Evolutionary conservation across 2,329 filamentous ascomycete genomes (phyloP).

Genomic region (Epichloe hybrida): DNA sequence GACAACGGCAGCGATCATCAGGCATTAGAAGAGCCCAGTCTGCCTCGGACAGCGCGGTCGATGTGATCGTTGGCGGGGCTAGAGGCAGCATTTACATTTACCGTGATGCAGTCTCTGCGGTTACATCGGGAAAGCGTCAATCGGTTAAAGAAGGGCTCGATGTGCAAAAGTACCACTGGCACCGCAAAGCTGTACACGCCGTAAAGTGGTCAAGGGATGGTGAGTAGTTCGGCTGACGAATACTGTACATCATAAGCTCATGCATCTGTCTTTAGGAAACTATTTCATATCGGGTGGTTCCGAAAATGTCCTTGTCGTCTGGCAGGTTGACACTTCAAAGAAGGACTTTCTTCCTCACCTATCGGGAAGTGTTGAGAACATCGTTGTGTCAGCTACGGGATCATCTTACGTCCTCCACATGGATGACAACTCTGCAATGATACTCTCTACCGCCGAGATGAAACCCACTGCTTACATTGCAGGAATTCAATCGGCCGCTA

Average conservation of each 20-base stretch:
- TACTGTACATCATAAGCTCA: constrained; percentile 15
- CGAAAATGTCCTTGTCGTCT: constrained; percentile 79
- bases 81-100: constrained; percentile 73
- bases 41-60: constrained; percentile 33
- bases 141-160: constrained; percentile 35
- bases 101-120: constrained; percentile 52
- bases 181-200: constrained; percentile 67
- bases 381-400: constrained; percentile 68
- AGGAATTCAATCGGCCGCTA: constrained; percentile 57
- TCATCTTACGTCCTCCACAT: constrained; percentile 74
- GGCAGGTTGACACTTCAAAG: constrained; percentile 81
- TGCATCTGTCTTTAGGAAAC: constrained; percentile 44
- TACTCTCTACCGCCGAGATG: constrained; percentile 81
- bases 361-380: constrained; percentile 68
- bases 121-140: constrained; percentile 29
- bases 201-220: constrained; percentile 90
- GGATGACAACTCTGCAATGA: constrained; percentile 83
- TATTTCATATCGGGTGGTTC: constrained; percentile 88
- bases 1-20: constrained; percentile 20
- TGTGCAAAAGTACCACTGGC: constrained; percentile 74
- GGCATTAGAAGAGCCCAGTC: constrained; percentile 13
- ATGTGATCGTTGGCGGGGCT: constrained; percentile 64
- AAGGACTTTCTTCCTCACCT: constrained; percentile 83
- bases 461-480: constrained; percentile 72
- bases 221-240: constrained; percentile 22